Percentiles rank a stretch among this genome's conserved stretches.
phyloP scores from a whole-genome alignment of 306 rosid species.

The Ammopiptanthus mongolicus region DNA sequence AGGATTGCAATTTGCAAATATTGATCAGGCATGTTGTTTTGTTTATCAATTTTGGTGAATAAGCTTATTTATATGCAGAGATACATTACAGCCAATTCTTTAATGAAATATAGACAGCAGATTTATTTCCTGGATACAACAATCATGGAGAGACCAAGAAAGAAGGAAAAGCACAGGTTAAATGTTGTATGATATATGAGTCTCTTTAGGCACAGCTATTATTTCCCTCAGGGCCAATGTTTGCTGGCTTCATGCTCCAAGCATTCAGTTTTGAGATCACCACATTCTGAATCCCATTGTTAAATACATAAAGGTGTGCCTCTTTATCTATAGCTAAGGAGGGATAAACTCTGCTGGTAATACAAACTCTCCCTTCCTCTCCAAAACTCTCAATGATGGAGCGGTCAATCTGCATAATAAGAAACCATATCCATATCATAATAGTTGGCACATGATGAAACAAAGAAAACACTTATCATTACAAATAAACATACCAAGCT shows the following conservation, averaged over 20 bases:
- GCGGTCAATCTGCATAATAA: conserved; percentile 56
- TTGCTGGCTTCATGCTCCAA: conserved; percentile 63
- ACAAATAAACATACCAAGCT: conserved; percentile 42
- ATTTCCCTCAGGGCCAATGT: conserved; percentile 20
- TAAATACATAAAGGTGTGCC: conserved; percentile 55
- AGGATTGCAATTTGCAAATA: not conserved
- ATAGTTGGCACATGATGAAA: not conserved
- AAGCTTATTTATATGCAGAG: not conserved
- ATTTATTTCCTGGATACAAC: not conserved
- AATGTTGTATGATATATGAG: not conserved
- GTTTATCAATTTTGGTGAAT: not conserved
- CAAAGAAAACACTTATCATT: not conserved
- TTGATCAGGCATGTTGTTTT: not conserved
- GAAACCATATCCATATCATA: not conserved
- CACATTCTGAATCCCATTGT: conserved; percentile 47
- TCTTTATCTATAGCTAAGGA: conserved; percentile 39
- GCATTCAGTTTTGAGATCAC: conserved; percentile 40
- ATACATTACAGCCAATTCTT: not conserved
- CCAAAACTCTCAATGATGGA: conserved; percentile 77
- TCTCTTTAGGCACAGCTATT: not conserved
- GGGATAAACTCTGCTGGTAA: conserved; percentile 71
- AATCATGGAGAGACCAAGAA: not conserved
- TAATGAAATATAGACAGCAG: not conserved
- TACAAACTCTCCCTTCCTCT: conserved; percentile 52
- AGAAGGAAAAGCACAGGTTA: not conserved